Evolutionary conservation across 164 flowering plant genomes (phyloP).

Genomic region (Magnolia kwangsiensis): DNA sequence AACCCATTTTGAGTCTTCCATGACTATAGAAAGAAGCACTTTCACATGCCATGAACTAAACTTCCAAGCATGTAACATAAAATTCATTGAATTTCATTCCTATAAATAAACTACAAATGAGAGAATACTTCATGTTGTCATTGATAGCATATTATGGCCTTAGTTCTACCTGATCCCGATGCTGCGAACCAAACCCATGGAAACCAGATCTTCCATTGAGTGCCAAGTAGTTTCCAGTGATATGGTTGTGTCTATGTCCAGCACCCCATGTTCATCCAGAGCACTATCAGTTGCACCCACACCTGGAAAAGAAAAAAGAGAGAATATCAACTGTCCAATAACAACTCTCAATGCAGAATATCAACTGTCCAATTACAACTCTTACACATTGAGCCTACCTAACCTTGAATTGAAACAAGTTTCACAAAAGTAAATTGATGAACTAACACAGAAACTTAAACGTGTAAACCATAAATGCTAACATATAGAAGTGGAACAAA

Average conservation of each 20-base stretch:
- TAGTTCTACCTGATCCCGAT: conserved; percentile 79
- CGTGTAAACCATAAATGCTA: neutral
- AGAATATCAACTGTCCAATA: neutral
- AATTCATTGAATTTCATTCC: neutral
- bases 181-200: conserved; percentile 80
- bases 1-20: neutral
- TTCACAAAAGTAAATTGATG: neutral
- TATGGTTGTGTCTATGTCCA: conserved; percentile 84
- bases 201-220: conserved; percentile 91
- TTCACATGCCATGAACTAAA: neutral
- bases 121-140: neutral
- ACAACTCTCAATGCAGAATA: neutral
- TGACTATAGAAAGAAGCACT: neutral
- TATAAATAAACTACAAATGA: neutral
- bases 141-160: neutral
- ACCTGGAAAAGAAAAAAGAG: neutral
- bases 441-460: neutral
- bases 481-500: neutral
- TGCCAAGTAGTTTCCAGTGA: conserved; percentile 95
- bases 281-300: conserved; percentile 52
- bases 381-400: too few species aligned
- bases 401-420: neutral
- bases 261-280: conserved; percentile 72
- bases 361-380: neutral
- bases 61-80: neutral